Base-by-base conservation (phyloP, 225 moss, liverwort and hornwort genomes). In the Pseudisothecium myosuroides region DNA sequence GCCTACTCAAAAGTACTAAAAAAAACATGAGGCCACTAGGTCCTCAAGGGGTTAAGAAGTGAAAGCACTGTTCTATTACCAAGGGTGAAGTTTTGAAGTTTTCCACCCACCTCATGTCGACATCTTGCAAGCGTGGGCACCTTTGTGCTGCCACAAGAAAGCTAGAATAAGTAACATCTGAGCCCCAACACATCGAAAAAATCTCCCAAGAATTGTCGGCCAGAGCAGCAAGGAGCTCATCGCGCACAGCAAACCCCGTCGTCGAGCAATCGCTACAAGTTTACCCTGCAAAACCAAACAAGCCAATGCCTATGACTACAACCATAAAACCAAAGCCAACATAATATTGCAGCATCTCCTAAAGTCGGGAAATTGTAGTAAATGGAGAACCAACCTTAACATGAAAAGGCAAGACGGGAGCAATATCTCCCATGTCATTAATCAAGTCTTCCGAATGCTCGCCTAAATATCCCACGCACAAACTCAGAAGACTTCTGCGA, bases 151-250 rank as follows among this genome's bases (percentile, higher is more conserved):
- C 91, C 84, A 84, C 88, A 87, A 93, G 87, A 52, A 98, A 90
- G 92, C 96, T 93, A 62, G 90, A 92, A 90, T 98, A 96, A 34
- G 95, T 96, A 82, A 98, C 95, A 61, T 97, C 96, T 86, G 97
- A 97, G 67, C n/a, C 94, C 96, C 50, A 97, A 96, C 54, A 98
- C 94, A 83, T 98, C 98, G 77, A n/a, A n/a, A 98, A 93, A 85
- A 94, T 91, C 92, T 98, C 98, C 98, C 96, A 98, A 76, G 94
- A 93, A 87, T 95, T 95, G 88, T 98, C 98, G 39, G 96, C 97
- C 88, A 98, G 91, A 59, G 94, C 97, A 88, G 94, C 89, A 76
- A 98, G 93, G 60, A 97, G 89, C 80, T 93, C 88, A 90, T 97
- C n/a, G n/a, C 97, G 87, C 96, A 97, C 21, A 98, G 83, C 91